Evolutionary conservation across 352 stramenopile genomes (phyloP).

Genomic region (Phytophthora fragariae): DNA sequence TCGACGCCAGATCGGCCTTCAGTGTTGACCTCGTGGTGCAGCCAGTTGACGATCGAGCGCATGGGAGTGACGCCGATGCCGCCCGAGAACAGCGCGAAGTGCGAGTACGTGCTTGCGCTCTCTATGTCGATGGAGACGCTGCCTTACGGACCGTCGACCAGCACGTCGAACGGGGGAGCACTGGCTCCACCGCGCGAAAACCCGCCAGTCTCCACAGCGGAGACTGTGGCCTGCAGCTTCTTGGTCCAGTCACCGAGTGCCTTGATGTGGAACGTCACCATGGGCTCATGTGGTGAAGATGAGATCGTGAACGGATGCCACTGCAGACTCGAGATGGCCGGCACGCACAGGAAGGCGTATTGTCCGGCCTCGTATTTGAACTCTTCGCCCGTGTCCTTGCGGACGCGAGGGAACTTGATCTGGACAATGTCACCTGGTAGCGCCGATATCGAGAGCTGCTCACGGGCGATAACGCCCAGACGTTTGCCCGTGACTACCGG

Average conservation of each 20-base stretch:
- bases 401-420: constrained; percentile 32
- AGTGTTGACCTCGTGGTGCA: constrained; percentile 23
- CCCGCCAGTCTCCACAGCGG: not conserved
- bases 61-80: constrained; percentile 24
- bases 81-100: constrained; percentile 21
- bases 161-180: constrained; percentile 25
- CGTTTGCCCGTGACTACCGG: constrained; percentile 7
- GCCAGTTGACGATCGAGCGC: constrained; percentile 25
- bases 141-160: constrained; percentile 58
- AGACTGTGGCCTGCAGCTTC: constrained; percentile 32
- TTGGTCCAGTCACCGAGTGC: constrained; percentile 62
- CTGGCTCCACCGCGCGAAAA: not conserved
- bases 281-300: constrained; percentile 61
- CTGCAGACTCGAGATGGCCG: constrained; percentile 54
- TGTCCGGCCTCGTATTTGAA: constrained; percentile 43
- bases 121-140: constrained; percentile 19
- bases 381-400: constrained; percentile 30
- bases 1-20: constrained; percentile 21
- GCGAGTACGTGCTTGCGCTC: constrained; percentile 8
- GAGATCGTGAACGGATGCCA: constrained; percentile 90
- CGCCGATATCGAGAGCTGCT: constrained; percentile 4
- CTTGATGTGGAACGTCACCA: constrained; percentile 66
- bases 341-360: constrained; percentile 51
- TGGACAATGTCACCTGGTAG: constrained; percentile 11
- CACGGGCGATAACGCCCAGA: constrained; percentile 17